These are phyloP conservation scores for Mimosa pudica DNA, from an alignment of 306 rosid species.

Conservation along the genomic window DNA sequence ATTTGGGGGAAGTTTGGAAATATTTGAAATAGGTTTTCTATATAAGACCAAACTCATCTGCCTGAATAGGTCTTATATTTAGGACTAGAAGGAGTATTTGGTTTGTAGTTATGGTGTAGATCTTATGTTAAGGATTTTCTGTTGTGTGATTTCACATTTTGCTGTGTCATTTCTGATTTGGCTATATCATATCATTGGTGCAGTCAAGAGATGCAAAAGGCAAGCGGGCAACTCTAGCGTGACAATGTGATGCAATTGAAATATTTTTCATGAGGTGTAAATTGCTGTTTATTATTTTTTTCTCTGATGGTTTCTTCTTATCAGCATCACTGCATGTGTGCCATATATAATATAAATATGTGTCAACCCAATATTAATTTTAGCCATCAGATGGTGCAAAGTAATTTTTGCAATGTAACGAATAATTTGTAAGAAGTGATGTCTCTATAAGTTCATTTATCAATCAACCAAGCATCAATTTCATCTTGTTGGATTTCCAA, in stretches of 20 bases:
- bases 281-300: slow-evolving; percentile 26
- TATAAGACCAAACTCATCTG: too few species aligned
- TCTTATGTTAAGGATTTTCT: background rate
- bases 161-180: slow-evolving; percentile 9
- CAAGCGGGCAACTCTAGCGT: slow-evolving; percentile 92
- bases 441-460: background rate
- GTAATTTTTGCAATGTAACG: background rate
- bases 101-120: too few species aligned
- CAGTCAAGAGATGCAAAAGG: slow-evolving; percentile 95
- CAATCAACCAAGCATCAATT: background rate
- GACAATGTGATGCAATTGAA: slow-evolving; percentile 29
- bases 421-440: background rate
- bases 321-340: background rate
- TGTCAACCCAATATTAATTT: background rate
- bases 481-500: background rate
- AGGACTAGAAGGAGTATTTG: too few species aligned
- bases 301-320: background rate
- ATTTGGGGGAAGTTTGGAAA: too few species aligned
- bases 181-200: slow-evolving; percentile 32
- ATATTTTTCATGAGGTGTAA: slow-evolving; percentile 25
- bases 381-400: background rate
- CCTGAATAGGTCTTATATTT: too few species aligned
- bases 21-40: too few species aligned
- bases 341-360: slow-evolving; percentile 8
- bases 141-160: slow-evolving; percentile 10